Evolutionary conservation across 139 green algal species (phyloP), one percentile per base, ranked within the genome.

Genomic region (Chlamydomonas sp.): DNA sequence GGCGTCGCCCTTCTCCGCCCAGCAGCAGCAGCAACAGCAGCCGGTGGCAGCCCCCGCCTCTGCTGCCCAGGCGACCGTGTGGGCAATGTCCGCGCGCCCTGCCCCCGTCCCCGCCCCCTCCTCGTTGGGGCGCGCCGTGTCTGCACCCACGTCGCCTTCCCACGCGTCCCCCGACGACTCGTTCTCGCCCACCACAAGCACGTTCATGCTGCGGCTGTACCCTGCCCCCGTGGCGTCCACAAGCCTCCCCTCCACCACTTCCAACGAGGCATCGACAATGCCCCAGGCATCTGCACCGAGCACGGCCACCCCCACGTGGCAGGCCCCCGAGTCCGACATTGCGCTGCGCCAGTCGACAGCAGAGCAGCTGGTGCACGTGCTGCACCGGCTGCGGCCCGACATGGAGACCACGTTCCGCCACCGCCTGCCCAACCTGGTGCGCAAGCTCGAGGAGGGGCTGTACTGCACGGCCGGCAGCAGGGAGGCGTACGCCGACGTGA

Each of bases 371-470:
- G 59, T 66, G 6, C 4, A 39, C 8, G 20, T 66, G 29, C 26
- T 66, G 6, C 16, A 37, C 5, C 5, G 6, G 13, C 59, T 30
- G 5, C 59, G 59, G 24, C 59, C 59, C 4, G 31, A 20, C 33
- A 66, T 66, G 59, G 10, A 37, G 8, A 33, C 39, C 5, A 33
- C 31, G 26, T 66, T 66, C 59, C n/a, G 29, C n/a, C 20, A 5
- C 8, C 59, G 59, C 59, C 59, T 66, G 8, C 59, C 59, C 33
- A 26, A 30, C 26, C 59, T 66, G 59, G 59, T 66, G 31, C 31
- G 59, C 59, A 66, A 66, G 59, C 31, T 66, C 8, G 59, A 66
- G 59, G 26, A 43, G 26, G 59, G 10, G 26, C 33, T 66, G 59
- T 66, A 66, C 59, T 20, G 33, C 5, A 48, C 59, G 13, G 59